These are phyloP conservation scores for Coffea humblotiana DNA, from an alignment of 305 asterid genomes.

Conservation along the genomic window DNA sequence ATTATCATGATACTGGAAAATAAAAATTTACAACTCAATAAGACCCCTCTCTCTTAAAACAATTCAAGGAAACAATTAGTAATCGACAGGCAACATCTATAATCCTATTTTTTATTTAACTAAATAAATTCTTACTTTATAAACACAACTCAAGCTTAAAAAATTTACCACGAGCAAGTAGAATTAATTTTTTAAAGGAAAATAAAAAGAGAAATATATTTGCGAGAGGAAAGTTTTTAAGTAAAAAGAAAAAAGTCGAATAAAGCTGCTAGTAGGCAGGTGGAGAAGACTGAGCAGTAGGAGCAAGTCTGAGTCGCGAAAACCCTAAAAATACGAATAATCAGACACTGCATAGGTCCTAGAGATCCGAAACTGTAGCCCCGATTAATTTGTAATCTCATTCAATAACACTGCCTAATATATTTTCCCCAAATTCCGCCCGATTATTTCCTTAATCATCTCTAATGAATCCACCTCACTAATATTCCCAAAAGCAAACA, in stretches of 20 bases:
- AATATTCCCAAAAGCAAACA: background rate
- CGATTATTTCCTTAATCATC: constrained; percentile 24
- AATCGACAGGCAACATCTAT: constrained; percentile 1
- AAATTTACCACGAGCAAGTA: background rate
- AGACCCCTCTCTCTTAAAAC: background rate
- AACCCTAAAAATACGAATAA: constrained; percentile 43
- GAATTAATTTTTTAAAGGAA: background rate
- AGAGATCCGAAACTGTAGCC: constrained; percentile 64
- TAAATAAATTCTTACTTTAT: background rate
- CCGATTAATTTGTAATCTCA: constrained; percentile 36
- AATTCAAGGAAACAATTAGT: constrained; percentile 19
- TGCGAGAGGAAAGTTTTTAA: constrained; percentile 2
- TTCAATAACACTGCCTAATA: constrained; percentile 30
- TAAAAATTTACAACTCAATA: constrained; percentile 4
- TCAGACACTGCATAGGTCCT: constrained; percentile 39
- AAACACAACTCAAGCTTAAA: constrained; percentile 10
- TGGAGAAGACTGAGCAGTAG: constrained; percentile 22
- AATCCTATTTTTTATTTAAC: background rate
- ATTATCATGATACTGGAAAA: background rate
- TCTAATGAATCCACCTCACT: constrained; percentile 15
- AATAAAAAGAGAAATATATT: constrained; percentile 15
- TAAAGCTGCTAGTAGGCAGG: constrained; percentile 42
- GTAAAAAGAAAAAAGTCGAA: constrained; percentile 21
- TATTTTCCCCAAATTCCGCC: constrained; percentile 26
- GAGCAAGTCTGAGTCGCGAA: constrained; percentile 28